Evolutionary conservation across 805 yeast genomes (phyloP).

Genomic region (Hanseniaspora vineae): DNA sequence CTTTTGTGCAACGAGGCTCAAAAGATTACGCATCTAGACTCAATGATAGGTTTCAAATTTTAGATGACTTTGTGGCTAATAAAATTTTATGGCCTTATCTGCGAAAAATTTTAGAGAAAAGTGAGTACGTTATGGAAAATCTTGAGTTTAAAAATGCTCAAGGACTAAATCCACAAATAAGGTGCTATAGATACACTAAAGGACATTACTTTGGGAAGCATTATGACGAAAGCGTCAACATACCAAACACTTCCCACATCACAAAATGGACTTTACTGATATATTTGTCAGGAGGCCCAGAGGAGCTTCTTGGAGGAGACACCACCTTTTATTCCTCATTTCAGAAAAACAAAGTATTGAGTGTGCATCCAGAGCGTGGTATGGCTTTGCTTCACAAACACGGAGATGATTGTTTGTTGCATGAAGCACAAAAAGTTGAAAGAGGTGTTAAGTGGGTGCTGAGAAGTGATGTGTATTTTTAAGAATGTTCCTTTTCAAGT

Average conservation of each 20-base stretch:
- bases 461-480: slow-evolving; percentile 41
- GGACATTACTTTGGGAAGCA: slow-evolving; percentile 52
- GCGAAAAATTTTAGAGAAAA: slow-evolving; percentile 17
- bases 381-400: slow-evolving; percentile 51
- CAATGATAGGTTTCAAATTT: slow-evolving; percentile 34
- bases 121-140: slow-evolving; percentile 20
- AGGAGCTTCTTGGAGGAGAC: slow-evolving; percentile 45
- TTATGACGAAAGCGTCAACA: slow-evolving; percentile 43
- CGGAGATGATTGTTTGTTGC: slow-evolving; percentile 50
- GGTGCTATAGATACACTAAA: slow-evolving; percentile 40
- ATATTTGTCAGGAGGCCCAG: slow-evolving; percentile 40
- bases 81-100: slow-evolving; percentile 33
- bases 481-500: not conserved
- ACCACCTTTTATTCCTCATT: slow-evolving; percentile 35
- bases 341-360: slow-evolving; percentile 13
- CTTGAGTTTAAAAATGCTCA: slow-evolving; percentile 26
- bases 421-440: slow-evolving; percentile 41
- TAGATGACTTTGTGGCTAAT: slow-evolving; percentile 28
- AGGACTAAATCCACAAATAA: slow-evolving; percentile 42
- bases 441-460: slow-evolving; percentile 50
- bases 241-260: slow-evolving; percentile 22
- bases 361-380: slow-evolving; percentile 38
- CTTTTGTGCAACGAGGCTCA: slow-evolving; percentile 5
- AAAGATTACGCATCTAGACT: slow-evolving; percentile 44
- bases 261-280: slow-evolving; percentile 50